These are phyloP conservation scores for Monilinia polystroma DNA, from an alignment of 2,329 filamentous ascomycete species.

Conservation along the genomic window DNA sequence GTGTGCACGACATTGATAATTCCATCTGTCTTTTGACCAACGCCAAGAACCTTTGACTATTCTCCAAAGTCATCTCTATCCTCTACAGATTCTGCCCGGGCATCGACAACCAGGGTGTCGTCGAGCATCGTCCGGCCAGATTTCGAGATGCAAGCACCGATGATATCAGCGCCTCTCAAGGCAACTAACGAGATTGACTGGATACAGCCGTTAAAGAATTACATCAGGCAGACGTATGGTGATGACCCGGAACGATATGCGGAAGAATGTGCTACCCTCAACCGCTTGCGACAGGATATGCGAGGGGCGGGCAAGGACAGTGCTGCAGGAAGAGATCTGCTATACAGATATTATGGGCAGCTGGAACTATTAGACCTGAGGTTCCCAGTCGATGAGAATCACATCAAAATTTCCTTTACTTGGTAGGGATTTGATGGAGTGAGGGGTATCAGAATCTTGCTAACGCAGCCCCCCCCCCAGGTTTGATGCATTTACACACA, in stretches of 20 bases:
- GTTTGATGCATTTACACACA: conserved; percentile 99
- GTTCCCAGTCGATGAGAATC: conserved; percentile 96
- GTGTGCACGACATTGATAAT: conserved; percentile 7
- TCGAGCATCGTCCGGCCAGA: conserved; percentile 10
- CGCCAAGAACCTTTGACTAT: not conserved
- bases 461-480: conserved; percentile 47
- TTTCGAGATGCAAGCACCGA: conserved; percentile 72
- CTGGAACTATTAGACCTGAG: conserved; percentile 89
- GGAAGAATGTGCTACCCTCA: conserved; percentile 92
- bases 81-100: conserved; percentile 3
- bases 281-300: conserved; percentile 96
- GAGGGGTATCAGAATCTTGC: not conserved
- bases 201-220: conserved; percentile 85
- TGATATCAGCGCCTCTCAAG: conserved; percentile 93
- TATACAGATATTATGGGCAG: conserved; percentile 98
- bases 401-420: conserved; percentile 98
- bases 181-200: conserved; percentile 98
- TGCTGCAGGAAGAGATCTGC: conserved; percentile 84
- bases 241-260: conserved; percentile 95
- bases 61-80: not conserved
- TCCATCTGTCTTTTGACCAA: not conserved
- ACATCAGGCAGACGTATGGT: conserved; percentile 91
- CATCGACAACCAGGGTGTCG: conserved; percentile 18
- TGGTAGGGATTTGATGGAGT: conserved; percentile 59
- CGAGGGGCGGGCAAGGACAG: conserved; percentile 95